phyloP scores from a whole-genome alignment of 768 basidiomycete genomes.

The Nevesoporus exiguus region DNA sequence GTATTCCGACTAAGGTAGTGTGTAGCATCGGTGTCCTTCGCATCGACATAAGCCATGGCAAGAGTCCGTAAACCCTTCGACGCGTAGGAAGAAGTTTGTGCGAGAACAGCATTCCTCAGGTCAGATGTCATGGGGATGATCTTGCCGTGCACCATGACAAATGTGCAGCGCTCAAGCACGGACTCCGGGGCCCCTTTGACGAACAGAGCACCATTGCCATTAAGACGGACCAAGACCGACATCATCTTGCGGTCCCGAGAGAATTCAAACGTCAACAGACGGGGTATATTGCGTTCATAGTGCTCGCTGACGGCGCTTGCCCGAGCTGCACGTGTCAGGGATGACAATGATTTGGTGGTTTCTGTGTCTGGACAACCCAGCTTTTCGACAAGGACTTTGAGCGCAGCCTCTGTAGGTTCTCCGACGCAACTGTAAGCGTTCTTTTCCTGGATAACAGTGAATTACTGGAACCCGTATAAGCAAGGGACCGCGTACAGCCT shows the following conservation, averaged over 20 bases:
- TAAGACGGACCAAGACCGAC: conserved; percentile 85
- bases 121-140: conserved; percentile 61
- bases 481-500: conserved; percentile 47
- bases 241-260: conserved; percentile 98
- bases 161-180: conserved; percentile 84
- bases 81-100: conserved; percentile 71
- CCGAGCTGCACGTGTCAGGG: conserved; percentile 56
- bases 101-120: conserved; percentile 58
- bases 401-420: conserved; percentile 95
- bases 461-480: background rate
- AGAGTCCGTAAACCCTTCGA: conserved; percentile 83
- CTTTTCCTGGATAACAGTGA: conserved; percentile 58
- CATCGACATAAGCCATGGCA: conserved; percentile 84
- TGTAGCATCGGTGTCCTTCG: conserved; percentile 67
- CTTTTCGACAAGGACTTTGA: conserved; percentile 95
- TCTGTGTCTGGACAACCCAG: conserved; percentile 70
- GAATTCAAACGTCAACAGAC: conserved; percentile 95
- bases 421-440: conserved; percentile 78
- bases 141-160: conserved; percentile 61
- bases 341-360: conserved; percentile 51
- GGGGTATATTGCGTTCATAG: conserved; percentile 70
- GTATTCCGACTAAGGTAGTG: conserved; percentile 81
- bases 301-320: conserved; percentile 83
- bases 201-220: conserved; percentile 72
- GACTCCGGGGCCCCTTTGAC: conserved; percentile 97